Percentiles rank a stretch among this genome's conserved stretches.
These are phyloP conservation scores for Ligustrum vulgare DNA, from an alignment of 257 asterid species.

Conservation along the genomic window DNA sequence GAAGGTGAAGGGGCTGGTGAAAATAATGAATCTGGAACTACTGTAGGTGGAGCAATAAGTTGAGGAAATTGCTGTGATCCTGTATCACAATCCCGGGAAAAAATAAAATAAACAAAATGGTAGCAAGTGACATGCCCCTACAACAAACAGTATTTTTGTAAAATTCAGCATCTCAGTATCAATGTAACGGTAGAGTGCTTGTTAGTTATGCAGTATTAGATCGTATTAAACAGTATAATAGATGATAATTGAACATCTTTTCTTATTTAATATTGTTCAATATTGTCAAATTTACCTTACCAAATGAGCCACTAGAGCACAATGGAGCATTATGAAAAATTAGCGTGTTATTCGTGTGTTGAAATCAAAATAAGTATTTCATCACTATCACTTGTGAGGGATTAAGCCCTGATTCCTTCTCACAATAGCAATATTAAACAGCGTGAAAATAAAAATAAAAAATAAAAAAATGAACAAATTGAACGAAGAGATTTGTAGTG, in stretches of 20 bases:
- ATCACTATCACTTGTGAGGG: not conserved
- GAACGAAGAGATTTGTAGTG: not conserved
- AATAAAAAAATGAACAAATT: not conserved
- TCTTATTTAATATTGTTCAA: too few species aligned
- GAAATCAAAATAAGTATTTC: too few species aligned
- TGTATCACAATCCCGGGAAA: constrained; percentile 25
- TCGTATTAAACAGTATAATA: too few species aligned
- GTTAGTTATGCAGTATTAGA: too few species aligned
- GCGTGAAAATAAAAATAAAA: not conserved
- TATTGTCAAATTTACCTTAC: too few species aligned
- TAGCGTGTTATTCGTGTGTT: too few species aligned
- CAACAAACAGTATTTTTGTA: not conserved
- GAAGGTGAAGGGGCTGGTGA: constrained; percentile 91
- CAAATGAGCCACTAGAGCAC: too few species aligned
- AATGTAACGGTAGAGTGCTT: not conserved
- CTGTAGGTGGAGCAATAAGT: constrained; percentile 71
- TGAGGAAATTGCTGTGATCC: constrained; percentile 80
- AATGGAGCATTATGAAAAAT: too few species aligned
- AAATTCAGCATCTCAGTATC: not conserved
- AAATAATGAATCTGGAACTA: constrained; percentile 47
- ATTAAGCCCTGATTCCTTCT: not conserved
- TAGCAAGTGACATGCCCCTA: not conserved
- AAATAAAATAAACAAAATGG: not conserved
- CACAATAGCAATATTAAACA: not conserved
- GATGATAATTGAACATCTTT: too few species aligned